Evolutionary conservation across 768 basidiomycete genomes (phyloP).

Genomic region (Leccinellum albellum): DNA sequence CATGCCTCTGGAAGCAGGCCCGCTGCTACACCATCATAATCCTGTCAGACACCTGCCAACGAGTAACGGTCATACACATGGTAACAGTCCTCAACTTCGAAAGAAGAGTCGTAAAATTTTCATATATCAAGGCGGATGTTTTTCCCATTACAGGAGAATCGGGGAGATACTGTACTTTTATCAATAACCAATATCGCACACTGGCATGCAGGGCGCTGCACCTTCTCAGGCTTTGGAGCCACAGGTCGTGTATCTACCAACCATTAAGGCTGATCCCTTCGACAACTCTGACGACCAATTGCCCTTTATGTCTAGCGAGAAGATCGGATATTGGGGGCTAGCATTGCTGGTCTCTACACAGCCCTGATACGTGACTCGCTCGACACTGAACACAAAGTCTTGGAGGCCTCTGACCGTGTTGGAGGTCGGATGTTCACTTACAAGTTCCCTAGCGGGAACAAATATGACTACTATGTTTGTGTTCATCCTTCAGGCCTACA

Average conservation of each 20-base stretch:
- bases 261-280: neutral
- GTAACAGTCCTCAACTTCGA: neutral
- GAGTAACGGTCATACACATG: neutral
- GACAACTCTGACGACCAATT: neutral
- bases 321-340: too few species aligned
- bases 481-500: neutral
- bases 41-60: neutral
- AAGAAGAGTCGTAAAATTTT: neutral
- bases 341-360: neutral
- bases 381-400: conserved; percentile 40
- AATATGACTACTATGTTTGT: conserved; percentile 36
- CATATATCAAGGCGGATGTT: neutral
- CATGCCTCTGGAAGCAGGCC: too few species aligned
- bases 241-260: neutral
- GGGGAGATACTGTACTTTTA: too few species aligned
- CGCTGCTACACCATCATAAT: neutral
- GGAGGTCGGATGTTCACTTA: conserved; percentile 47
- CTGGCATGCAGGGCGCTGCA: too few species aligned
- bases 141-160: too few species aligned
- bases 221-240: neutral
- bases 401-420: conserved; percentile 39
- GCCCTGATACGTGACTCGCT: conserved; percentile 9
- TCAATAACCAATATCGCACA: neutral
- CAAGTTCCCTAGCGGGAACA: conserved; percentile 30
- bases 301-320: neutral